A percentile compares a stretch with the other conserved stretches of the same genome.
phyloP scores from a whole-genome alignment of 306 rosid genomes.

The Vachellia pachyceras region DNA sequence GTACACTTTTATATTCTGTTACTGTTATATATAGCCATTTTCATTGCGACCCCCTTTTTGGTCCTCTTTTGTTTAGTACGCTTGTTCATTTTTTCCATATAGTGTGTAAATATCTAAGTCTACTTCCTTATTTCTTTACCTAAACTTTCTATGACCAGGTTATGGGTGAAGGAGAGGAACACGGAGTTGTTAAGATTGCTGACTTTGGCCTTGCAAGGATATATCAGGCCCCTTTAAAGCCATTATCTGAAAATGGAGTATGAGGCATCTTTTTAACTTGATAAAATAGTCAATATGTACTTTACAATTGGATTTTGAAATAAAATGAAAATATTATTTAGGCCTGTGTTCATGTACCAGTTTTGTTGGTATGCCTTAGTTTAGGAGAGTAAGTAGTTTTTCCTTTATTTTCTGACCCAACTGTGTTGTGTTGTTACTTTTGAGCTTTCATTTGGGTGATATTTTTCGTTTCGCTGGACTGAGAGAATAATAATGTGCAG shows the following conservation, averaged over 20 bases:
- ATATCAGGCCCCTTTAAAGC: slow-evolving; percentile 91
- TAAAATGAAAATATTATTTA: background rate
- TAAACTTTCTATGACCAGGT: slow-evolving; percentile 57
- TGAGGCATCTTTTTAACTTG: slow-evolving; percentile 19
- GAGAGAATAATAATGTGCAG: slow-evolving; percentile 52
- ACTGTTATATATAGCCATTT: background rate
- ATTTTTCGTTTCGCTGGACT: slow-evolving; percentile 32
- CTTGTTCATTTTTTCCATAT: background rate
- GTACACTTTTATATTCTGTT: background rate
- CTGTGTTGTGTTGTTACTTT: slow-evolving; percentile 16
- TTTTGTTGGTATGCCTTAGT: background rate
- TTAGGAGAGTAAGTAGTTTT: background rate
- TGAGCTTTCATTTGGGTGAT: slow-evolving; percentile 30
- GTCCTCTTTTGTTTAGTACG: background rate
- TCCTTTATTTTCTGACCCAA: background rate
- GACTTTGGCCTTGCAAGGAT: slow-evolving; percentile 99
- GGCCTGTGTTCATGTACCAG: background rate
- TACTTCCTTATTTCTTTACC: slow-evolving; percentile 7
- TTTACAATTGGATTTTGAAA: background rate
- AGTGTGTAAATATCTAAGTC: background rate
- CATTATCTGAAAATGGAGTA: slow-evolving; percentile 57
- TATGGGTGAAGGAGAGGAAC: slow-evolving; percentile 96
- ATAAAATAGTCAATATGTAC: background rate
- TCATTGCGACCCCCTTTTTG: background rate
- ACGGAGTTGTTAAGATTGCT: slow-evolving; percentile 89